Conservation (phyloP, 129 eudicot species). For the Centaurea solstitialis region DNA sequence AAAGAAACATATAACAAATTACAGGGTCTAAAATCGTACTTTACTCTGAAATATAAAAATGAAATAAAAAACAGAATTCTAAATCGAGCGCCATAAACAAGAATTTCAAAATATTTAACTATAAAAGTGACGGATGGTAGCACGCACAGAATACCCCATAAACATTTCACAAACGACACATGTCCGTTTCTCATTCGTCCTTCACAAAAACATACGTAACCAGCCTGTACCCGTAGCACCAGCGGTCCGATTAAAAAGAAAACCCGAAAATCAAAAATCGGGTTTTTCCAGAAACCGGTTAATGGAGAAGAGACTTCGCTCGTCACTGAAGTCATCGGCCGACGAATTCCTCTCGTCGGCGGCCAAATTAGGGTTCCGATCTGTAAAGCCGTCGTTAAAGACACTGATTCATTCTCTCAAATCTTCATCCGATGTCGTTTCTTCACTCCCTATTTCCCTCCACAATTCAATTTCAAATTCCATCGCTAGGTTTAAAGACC, state of each 20-base stretch:
- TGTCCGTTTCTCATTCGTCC: conserved; percentile 6
- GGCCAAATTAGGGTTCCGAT: conserved; percentile 53
- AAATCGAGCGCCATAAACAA: conserved; percentile 20
- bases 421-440: conserved; percentile 52
- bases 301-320: conserved; percentile 95
- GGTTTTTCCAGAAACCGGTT: neutral
- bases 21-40: no score
- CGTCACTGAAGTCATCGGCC: conserved; percentile 80
- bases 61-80: neutral
- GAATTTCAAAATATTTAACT: conserved; percentile 15
- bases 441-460: conserved; percentile 65
- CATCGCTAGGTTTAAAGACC: conserved; percentile 41
- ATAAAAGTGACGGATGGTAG: conserved; percentile 14
- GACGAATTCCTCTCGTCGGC: conserved; percentile 79
- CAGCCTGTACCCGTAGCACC: neutral
- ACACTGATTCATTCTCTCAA: conserved; percentile 58
- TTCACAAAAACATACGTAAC: neutral
- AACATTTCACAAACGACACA: neutral
- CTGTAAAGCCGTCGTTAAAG: conserved; percentile 72
- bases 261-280: neutral
- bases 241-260: neutral
- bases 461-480: conserved; percentile 51
- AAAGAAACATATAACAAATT: no score
- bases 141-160: neutral
- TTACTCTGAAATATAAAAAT: no score